Evolutionary conservation across 2,329 filamentous ascomycete genomes (phyloP).

Genomic region (Thyridium curvatum): DNA sequence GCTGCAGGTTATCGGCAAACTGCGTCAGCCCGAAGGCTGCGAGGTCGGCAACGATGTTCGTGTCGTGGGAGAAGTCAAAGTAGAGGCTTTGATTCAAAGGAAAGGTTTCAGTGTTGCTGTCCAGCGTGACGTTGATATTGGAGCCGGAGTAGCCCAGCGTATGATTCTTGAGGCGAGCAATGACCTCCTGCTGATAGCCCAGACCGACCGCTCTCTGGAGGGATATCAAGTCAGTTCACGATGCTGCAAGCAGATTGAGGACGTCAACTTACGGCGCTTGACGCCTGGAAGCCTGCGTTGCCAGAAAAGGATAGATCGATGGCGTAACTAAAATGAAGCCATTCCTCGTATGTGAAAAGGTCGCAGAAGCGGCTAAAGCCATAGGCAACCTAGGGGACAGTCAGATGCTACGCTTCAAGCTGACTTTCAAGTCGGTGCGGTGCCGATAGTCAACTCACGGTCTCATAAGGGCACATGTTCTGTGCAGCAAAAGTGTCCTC

Average conservation of each 20-base stretch:
- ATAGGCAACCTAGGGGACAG: conserved; percentile 46
- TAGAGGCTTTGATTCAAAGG: conserved; percentile 68
- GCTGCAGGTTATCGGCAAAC: conserved; percentile 55
- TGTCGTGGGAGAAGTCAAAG: conserved; percentile 74
- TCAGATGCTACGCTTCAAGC: conserved; percentile 4
- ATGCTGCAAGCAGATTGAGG: conserved; percentile 26
- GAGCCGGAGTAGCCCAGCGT: conserved; percentile 51
- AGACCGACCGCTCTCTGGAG: conserved; percentile 61
- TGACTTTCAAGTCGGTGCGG: neutral
- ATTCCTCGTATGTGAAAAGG: conserved; percentile 70
- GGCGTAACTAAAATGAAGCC: conserved; percentile 65
- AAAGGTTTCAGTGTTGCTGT: conserved; percentile 62
- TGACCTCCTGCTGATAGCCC: conserved; percentile 66
- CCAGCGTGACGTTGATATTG: conserved; percentile 64
- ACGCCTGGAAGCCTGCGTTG: conserved; percentile 55
- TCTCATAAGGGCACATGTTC: conserved; percentile 71
- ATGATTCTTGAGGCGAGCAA: conserved; percentile 65
- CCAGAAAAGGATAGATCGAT: conserved; percentile 62
- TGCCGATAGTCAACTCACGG: conserved; percentile 24
- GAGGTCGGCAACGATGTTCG: conserved; percentile 63
- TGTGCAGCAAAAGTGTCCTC: conserved; percentile 62
- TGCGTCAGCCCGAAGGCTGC: conserved; percentile 68
- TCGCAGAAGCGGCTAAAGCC: conserved; percentile 70
- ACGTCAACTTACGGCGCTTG: conserved; percentile 44
- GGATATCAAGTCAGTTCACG: conserved; percentile 17